Base-by-base conservation (phyloP, 306 rosid species). In the Casuarina cunninghamiana region DNA sequence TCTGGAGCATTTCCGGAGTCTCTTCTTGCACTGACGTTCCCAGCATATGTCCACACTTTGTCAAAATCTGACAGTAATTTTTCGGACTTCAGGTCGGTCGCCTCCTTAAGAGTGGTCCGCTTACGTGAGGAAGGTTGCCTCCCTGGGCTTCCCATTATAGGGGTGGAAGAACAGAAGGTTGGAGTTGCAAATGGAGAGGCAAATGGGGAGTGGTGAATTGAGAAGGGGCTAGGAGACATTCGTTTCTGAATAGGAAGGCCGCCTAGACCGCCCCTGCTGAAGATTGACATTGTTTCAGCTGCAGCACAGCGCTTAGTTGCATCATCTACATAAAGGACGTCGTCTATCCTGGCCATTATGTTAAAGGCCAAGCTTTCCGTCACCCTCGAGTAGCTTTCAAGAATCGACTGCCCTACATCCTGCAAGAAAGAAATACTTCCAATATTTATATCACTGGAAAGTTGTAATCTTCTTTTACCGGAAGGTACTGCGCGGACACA, bases 401-500 rank as follows among this genome's bases (percentile, higher is more conserved):
- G 97, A 83, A 94, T 94, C 43, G 98, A 89, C 79, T 94, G 97
- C 76, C 97, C 98, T 19, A 94, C 97, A 74, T 94, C 98, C 98
- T 94, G 93, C 89, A 84, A 76, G 68, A 37, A 83, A 74, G 71
- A 78, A 62, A 70, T 60, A 38, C 32, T n/a, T 11, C 44, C 60
- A 69, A 43, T 63, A 38, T 42, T 41, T 49, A 70, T 43, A 17
- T 61, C 70, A 51, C 51, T 39, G 60, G 39, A 58, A 17, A 48
- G 19, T 26, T 71, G 57, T 37, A 53, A 61, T 10, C 41, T 45
- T 48, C 46, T 73, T 9, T 71, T 49, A 53, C 67, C 17, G 45
- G 26, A 39, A 70, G 2, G n/a, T n/a, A 66, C 38, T 62, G 58
- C 5, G 32, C 35, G 57, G 45, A 42, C 44, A 5, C 8, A 17